These are phyloP conservation scores for Leccinum arenicola DNA, from an alignment of 768 basidiomycete species.

Conservation along the genomic window DNA sequence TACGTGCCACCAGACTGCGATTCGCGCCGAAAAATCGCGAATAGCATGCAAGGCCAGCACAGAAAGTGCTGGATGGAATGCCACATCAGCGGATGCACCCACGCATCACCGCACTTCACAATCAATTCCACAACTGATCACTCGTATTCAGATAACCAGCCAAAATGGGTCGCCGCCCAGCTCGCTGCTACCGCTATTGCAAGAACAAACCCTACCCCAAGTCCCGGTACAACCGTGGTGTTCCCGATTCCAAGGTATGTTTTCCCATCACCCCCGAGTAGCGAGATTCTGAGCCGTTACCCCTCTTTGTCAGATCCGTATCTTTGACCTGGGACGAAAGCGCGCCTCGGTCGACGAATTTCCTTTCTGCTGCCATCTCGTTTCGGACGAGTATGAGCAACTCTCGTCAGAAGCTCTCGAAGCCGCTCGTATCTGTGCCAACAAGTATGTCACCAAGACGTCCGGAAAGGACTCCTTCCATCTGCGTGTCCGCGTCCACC, in stretches of 20 bases:
- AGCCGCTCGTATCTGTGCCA: conserved; percentile 98
- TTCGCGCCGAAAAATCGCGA: background rate
- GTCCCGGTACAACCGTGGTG: conserved; percentile 96
- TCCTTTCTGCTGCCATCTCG: conserved; percentile 94
- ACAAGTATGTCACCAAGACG: conserved; percentile 99
- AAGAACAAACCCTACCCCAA: conserved; percentile 99
- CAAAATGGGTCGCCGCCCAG: conserved; percentile 93
- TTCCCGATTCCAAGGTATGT: conserved; percentile 85
- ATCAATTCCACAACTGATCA: conserved; percentile 6
- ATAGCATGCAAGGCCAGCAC: background rate
- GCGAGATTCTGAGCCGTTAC: background rate
- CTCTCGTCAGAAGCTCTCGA: conserved; percentile 94
- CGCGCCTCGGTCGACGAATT: conserved; percentile 97
- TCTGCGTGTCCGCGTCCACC: conserved; percentile 93
- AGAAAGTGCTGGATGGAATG: background rate
- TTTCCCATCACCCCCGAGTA: background rate
- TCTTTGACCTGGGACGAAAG: conserved; percentile 95
- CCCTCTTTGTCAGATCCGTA: conserved; percentile 70
- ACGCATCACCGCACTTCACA: background rate
- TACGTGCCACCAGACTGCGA: background rate
- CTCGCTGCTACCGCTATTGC: conserved; percentile 98
- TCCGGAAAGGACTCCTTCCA: conserved; percentile 99
- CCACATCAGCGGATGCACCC: background rate
- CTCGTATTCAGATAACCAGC: conserved; percentile 10
- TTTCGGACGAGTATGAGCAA: conserved; percentile 98